Evolutionary conservation across 2,329 filamentous ascomycete species (phyloP), one percentile per base, ranked within the genome.

Genomic region (Acarospora socialis): DNA sequence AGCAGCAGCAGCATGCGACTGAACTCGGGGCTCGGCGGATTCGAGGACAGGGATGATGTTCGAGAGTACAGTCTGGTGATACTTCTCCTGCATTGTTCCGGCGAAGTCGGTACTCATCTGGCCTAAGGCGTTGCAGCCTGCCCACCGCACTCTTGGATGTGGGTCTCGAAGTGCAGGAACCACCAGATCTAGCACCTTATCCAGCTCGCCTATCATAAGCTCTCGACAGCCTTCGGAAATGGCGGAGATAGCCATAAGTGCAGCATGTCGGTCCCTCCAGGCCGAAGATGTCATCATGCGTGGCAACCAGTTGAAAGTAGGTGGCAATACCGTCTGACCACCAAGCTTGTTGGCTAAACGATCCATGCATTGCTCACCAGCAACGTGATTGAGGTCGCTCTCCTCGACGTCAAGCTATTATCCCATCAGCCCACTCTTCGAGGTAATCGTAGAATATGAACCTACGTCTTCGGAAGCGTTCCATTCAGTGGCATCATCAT

Each of bases 61-160:
- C 45, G 77, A 82, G 31, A 98, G 68, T 10, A 98, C 81, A 26
- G 77, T 68, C 42, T 81, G 73, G 55, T 93, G 90, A 56, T 92
- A 92, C 47, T 93, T 90, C 44, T 82, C 80, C 57, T 98, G 90
- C 87, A 98, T 95, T 7, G 81, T 92, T 8, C 86, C 86, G 8
- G 92, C 87, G 55, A 98, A 98, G 52, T 98, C 90, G 19, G 90
- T 98, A 61, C 87, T 95, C 90, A 98, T 98, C 57, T 98, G 90
- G 17, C 90, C 90, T n/a, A 98, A 70, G 24, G 90, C 90, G 51
- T 98, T 95, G 64, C 90, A 98, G 20, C 86, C 90, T 32, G 90
- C 90, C 77, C 92, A 98, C 47, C 87, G 78, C 34, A 98, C 90
- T 51, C 90, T 81, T 23, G 90, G 81, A 51, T 98, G 90, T 22